Evolutionary conservation across 2,329 filamentous ascomycete species (phyloP).

Genomic region (Sporothrix pseudoabietina): DNA sequence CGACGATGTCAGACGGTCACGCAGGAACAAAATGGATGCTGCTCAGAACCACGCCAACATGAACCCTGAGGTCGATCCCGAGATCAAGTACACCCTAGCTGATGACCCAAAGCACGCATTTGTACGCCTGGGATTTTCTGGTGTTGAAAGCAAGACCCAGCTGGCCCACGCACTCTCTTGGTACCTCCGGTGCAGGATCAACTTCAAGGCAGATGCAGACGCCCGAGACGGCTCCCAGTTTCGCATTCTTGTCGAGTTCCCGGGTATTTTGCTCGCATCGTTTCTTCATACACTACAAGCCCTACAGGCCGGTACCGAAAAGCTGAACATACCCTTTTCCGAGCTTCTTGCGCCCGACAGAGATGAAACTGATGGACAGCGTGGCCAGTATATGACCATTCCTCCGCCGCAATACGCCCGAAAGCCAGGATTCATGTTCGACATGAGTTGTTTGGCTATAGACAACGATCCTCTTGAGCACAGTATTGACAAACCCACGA

Average conservation of each 20-base stretch:
- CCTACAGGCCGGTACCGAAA: slow-evolving; percentile 55
- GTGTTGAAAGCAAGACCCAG: slow-evolving; percentile 1
- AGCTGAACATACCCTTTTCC: slow-evolving; percentile 51
- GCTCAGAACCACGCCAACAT: not conserved
- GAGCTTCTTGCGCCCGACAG: slow-evolving; percentile 43
- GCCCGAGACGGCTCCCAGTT: not conserved
- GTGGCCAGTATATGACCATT: slow-evolving; percentile 38
- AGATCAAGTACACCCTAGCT: slow-evolving; percentile 38
- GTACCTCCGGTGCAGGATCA: slow-evolving; percentile 38
- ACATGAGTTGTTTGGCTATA: slow-evolving; percentile 43
- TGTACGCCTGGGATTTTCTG: slow-evolving; percentile 37
- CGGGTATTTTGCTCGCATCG: slow-evolving; percentile 58
- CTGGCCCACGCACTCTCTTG: not conserved
- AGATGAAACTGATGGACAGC: slow-evolving; percentile 27
- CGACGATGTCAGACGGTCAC: not conserved
- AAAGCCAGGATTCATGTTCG: slow-evolving; percentile 52
- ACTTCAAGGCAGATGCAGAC: not conserved
- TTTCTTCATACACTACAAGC: slow-evolving; percentile 60
- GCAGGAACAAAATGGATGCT: not conserved
- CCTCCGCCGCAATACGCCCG: slow-evolving; percentile 55
- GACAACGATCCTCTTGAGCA: slow-evolving; percentile 29
- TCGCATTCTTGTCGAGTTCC: slow-evolving; percentile 60
- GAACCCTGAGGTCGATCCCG: not conserved
- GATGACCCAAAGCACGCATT: slow-evolving; percentile 40
- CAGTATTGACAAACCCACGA: not conserved